phyloP scores from a whole-genome alignment of 768 basidiomycete species.

The Pulveroboletus sp. region DNA sequence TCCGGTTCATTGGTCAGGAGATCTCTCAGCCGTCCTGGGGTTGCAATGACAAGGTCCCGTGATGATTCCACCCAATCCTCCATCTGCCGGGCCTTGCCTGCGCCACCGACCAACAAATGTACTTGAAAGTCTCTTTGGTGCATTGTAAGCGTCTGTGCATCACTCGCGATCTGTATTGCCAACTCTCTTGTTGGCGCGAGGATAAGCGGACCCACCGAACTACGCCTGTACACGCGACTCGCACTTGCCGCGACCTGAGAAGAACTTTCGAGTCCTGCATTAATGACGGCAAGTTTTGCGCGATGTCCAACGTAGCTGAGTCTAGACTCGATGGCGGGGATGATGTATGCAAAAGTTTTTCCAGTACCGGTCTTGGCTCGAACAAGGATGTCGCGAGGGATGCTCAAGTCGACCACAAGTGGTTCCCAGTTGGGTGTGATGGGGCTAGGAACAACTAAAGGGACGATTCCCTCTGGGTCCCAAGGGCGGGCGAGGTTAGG shows the following conservation, averaged over 20 bases:
- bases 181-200: slow-evolving; percentile 89
- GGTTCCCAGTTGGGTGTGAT: not conserved
- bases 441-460: not conserved
- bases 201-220: slow-evolving; percentile 66
- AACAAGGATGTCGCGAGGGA: slow-evolving; percentile 68
- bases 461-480: slow-evolving; percentile 28
- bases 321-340: slow-evolving; percentile 81
- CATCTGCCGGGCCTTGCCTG: slow-evolving; percentile 60
- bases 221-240: slow-evolving; percentile 35
- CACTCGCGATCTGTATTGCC: slow-evolving; percentile 84
- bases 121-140: slow-evolving; percentile 65
- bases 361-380: slow-evolving; percentile 88
- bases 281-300: slow-evolving; percentile 36
- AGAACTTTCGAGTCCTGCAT: slow-evolving; percentile 39
- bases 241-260: slow-evolving; percentile 29
- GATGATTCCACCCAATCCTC: slow-evolving; percentile 57
- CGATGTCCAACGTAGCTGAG: slow-evolving; percentile 49
- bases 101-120: slow-evolving; percentile 74
- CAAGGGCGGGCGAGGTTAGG: slow-evolving; percentile 62
- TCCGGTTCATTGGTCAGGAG: slow-evolving; percentile 55
- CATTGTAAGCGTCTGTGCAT: slow-evolving; percentile 61
- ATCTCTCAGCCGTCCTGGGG: slow-evolving; percentile 84
- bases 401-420: slow-evolving; percentile 2
- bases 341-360: slow-evolving; percentile 84
- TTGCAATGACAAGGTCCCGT: slow-evolving; percentile 82